These are phyloP conservation scores for Phaseolus coccineus DNA, from an alignment of 331 rosid genomes.

Conservation along the genomic window DNA sequence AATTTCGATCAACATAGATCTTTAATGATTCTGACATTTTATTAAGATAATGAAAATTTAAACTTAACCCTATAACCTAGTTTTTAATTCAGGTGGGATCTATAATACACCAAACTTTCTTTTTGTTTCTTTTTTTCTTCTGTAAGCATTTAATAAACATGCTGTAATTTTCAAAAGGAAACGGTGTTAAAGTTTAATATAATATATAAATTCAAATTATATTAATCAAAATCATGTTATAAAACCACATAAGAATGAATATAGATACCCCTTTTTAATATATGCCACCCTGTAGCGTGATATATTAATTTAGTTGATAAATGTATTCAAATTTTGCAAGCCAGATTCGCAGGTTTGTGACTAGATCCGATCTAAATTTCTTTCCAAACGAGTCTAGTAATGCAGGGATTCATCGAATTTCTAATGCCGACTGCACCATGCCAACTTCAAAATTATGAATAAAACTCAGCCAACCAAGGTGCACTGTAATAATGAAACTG, in stretches of 20 bases:
- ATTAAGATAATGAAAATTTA: no score
- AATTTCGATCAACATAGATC: no score
- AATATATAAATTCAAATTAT: neutral
- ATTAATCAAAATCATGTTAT: neutral
- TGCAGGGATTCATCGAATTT: neutral
- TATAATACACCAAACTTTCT: neutral
- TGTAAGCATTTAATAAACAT: neutral
- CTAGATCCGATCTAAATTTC: neutral
- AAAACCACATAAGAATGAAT: neutral
- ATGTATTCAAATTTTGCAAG: neutral
- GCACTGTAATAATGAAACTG: neutral
- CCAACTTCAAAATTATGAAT: neutral
- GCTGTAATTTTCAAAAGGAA: neutral
- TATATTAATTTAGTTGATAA: neutral
- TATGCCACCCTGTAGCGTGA: neutral
- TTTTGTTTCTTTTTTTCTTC: neutral
- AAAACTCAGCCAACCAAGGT: neutral
- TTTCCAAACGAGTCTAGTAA: neutral
- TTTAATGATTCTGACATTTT: no score
- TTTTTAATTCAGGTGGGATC: no score
- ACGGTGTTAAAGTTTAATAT: neutral
- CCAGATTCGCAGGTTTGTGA: neutral
- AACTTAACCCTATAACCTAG: no score
- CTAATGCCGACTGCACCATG: neutral
- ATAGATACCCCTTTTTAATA: neutral